Conservation (phyloP, 352 stramenopile genomes). For the Globisporangium spiculum region DNA sequence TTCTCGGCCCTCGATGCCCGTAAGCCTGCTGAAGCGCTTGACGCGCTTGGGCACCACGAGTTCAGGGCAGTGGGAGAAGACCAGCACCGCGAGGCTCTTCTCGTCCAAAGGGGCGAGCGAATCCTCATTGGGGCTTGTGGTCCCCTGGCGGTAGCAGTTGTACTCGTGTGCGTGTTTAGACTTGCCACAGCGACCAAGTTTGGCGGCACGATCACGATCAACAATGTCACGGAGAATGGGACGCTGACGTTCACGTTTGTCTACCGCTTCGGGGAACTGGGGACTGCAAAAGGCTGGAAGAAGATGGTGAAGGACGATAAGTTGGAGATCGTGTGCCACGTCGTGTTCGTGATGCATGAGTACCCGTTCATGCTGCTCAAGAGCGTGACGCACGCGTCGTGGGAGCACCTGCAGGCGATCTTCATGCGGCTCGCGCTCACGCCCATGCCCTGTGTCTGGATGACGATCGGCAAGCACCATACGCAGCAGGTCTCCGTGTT, state of each 20-base stretch:
- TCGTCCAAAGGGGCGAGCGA: conserved; percentile 17
- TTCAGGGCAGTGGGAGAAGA: conserved; percentile 22
- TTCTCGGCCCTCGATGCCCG: conserved; percentile 25
- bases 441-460: conserved; percentile 30
- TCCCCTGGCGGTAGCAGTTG: conserved; percentile 10
- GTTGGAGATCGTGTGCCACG: conserved; percentile 28
- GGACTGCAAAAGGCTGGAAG: conserved; percentile 10
- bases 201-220: conserved; percentile 17
- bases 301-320: conserved; percentile 24
- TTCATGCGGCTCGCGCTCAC: conserved; percentile 31
- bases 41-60: conserved; percentile 20
- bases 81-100: conserved; percentile 17
- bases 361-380: conserved; percentile 33
- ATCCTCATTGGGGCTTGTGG: background rate
- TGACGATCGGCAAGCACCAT: conserved; percentile 35
- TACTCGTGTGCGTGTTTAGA: conserved; percentile 23
- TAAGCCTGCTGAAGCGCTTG: conserved; percentile 17
- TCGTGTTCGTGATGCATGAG: conserved; percentile 34
- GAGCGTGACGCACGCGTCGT: conserved; percentile 19
- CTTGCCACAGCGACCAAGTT: conserved; percentile 2
- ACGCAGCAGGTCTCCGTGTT: conserved; percentile 8
- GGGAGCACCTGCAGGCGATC: conserved; percentile 29
- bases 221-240: conserved; percentile 22
- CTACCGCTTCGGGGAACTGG: conserved; percentile 25
- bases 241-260: conserved; percentile 35